A percentile compares a stretch with the other conserved stretches of the same genome.
Evolutionary conservation across 345 rosid genomes (phyloP).

Genomic region (Linum trigynum): DNA sequence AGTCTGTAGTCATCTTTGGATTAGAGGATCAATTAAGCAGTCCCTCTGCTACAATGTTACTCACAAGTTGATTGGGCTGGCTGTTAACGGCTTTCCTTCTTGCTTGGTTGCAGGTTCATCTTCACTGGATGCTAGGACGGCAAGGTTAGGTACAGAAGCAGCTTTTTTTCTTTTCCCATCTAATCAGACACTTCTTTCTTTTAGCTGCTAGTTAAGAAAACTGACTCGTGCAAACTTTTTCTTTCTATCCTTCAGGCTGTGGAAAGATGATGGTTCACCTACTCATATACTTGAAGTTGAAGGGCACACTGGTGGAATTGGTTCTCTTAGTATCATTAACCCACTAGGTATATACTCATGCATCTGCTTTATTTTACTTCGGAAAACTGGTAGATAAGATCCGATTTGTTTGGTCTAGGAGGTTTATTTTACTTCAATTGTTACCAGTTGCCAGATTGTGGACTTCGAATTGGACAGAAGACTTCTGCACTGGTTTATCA

Average conservation of each 20-base stretch:
- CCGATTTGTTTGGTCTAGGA: background rate
- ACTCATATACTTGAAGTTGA: conserved; percentile 75
- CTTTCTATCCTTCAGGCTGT: conserved; percentile 39
- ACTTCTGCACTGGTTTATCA: too few species aligned
- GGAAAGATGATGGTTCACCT: conserved; percentile 68
- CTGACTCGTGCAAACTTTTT: background rate
- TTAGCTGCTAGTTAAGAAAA: background rate
- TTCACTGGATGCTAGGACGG: conserved; percentile 84
- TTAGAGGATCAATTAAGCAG: too few species aligned
- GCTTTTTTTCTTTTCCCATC: too few species aligned
- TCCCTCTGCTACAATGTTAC: background rate
- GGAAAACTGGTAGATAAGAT: background rate
- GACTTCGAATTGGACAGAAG: too few species aligned
- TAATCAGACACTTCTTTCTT: too few species aligned
- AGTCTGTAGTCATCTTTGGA: too few species aligned
- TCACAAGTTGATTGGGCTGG: background rate
- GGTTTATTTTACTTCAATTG: too few species aligned
- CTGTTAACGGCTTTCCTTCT: conserved; percentile 11
- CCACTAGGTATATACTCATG: conserved; percentile 39
- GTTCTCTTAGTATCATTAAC: conserved; percentile 53
- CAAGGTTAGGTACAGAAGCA: conserved; percentile 75
- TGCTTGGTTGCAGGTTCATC: conserved; percentile 58
- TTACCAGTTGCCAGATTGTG: too few species aligned
- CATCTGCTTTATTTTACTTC: background rate
- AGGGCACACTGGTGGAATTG: conserved; percentile 61